Evolutionary conservation across 441 rosid species (phyloP), one percentile per base, ranked within the genome.

Genomic region (Corymbia calophylla): DNA sequence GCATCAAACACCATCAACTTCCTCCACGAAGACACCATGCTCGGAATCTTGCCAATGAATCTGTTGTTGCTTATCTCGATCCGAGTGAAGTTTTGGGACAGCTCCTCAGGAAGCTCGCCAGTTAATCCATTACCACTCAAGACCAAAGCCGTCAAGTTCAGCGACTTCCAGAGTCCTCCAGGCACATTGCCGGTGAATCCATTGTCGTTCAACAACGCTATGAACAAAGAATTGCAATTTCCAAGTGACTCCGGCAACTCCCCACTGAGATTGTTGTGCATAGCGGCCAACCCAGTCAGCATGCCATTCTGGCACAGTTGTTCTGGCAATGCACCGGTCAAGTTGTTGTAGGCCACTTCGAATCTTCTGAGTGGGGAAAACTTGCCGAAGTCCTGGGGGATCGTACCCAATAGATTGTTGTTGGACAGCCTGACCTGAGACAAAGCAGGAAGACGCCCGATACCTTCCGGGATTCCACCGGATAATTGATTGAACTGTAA

Each of bases 1-100:
- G 29, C 62, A 23, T 56, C 62, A 0, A 56, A 56, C 0, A 56
- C 29, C 62, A 0, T 0, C 62, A 56, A 0, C 27, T 56, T 56
- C 62, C 62, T 56, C 62, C 62, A 56, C 6, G 62, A 56, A 56
- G 62, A 56, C 62, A 56, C 29, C 1, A 13, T 56, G 62, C 62
- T 56, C 0, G 62, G 62, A 56, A 56, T 56, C 62, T 56, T 56
- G 13, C 62, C 62, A 0, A 56, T 21, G 62, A 56, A 56, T 56
- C 23, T 56, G 62, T 56, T 56, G 62, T 56, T 56, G 62, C 62
- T 23, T 1, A 23, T 0, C 62, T 56, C 29, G 29, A 56, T 21
- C 12, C 62, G 29, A 23, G 29, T 56, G 62, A 56, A 12, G 29
- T 56, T 56, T 0, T 11, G 6, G 62, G 62, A 56, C 62, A 56